Percentiles rank a stretch among this genome's conserved stretches.
phyloP scores from a whole-genome alignment of 768 basidiomycete species.

The Hysterangium stoloniferum region DNA sequence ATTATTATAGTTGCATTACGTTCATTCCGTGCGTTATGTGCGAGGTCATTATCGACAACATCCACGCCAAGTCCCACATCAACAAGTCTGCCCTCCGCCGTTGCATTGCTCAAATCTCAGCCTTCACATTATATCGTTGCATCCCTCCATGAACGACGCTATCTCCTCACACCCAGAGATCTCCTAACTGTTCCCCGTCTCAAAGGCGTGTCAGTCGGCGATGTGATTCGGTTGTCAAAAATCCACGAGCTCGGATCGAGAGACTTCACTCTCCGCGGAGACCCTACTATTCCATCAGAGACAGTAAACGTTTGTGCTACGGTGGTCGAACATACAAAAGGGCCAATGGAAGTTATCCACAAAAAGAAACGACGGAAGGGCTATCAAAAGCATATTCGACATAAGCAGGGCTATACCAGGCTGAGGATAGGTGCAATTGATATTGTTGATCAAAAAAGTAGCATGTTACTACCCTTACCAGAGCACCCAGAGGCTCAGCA shows the following conservation, averaged over 20 bases:
- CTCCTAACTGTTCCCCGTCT: constrained; percentile 90
- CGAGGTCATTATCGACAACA: neutral
- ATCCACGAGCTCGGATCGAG: constrained; percentile 94
- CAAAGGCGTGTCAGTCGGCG: constrained; percentile 78
- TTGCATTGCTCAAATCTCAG: constrained; percentile 81
- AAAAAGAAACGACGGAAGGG: constrained; percentile 99
- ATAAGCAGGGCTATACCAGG: constrained; percentile 95
- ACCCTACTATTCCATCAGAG: constrained; percentile 57
- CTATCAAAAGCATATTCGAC: constrained; percentile 87
- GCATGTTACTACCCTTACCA: too few relatives aligned
- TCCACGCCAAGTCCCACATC: neutral
- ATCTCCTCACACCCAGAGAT: constrained; percentile 86
- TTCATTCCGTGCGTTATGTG: neutral
- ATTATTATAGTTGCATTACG: neutral
- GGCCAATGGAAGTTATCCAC: constrained; percentile 82
- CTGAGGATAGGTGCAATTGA: constrained; percentile 82
- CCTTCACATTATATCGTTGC: constrained; percentile 91
- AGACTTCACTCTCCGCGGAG: constrained; percentile 84
- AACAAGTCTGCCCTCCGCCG: constrained; percentile 38
- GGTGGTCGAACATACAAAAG: constrained; percentile 97
- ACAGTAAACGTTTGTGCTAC: constrained; percentile 76
- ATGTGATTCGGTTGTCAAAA: constrained; percentile 71
- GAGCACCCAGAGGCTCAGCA: neutral
- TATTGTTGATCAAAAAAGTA: constrained; percentile 35
- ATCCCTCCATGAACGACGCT: constrained; percentile 76